Evolutionary conservation across 179 eudicot genomes (phyloP), one percentile per base, ranked within the genome.

Genomic region (Silene vulgaris): DNA sequence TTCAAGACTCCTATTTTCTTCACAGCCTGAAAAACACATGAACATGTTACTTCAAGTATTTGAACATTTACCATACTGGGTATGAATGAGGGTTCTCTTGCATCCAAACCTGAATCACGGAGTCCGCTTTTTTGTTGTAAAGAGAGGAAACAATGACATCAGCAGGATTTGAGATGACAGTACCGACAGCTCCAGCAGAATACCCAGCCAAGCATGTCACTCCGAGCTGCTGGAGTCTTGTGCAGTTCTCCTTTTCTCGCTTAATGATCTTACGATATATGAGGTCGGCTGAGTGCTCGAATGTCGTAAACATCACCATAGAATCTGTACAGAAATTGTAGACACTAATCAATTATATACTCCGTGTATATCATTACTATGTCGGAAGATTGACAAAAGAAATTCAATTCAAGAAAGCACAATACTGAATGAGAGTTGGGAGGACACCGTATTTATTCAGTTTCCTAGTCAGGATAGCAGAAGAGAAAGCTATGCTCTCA

Each of bases 301-400:
- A 94, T 75, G 98, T 90, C 71, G 98, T 85, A 54, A 91, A 94
- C 96, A 94, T 94, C 54, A 90, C 80, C 92, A 94, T 90, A 29
- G 97, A 89, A 85, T 89, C 97, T 93, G 97, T 87, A 61, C 57
- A 76, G 68, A 35, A 35, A 35, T 35, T 5, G 40, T 35, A 35
- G 8, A 35, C 40, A 35, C 40, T 35, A 35, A 35, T 35, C 40
- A 35, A 6, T 35, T 35, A 35, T 35, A 35, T 23, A 23, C 26
- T 23, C 26, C 26, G 26, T 23, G 1, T 35, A 35, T 35, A 35
- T 35, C 8, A 35, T 35, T 35, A 7, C 40, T 35, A 35, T 35
- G 8, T 35, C 40, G 8, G 40, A 35, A 35, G 40, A 35, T 35
- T 35, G 40, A 35, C 40, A 35, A 35, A 35, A 5, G 8, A 35